phyloP scores from a whole-genome alignment of 768 basidiomycete genomes.

The Filobasidium floriforme region DNA sequence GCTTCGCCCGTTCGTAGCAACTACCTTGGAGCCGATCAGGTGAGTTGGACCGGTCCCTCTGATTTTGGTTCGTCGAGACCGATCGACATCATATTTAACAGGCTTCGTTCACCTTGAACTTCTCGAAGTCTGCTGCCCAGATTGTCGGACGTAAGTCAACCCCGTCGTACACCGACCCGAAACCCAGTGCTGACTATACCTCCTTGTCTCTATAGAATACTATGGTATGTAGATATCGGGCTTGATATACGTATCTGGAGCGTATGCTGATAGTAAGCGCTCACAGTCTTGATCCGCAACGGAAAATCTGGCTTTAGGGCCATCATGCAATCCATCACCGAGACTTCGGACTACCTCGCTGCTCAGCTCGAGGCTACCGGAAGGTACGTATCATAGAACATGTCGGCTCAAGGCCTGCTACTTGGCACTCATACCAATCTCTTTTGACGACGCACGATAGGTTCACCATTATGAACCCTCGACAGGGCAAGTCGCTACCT shows the following conservation, averaged over 20 bases:
- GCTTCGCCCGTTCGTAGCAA: slow-evolving; percentile 6
- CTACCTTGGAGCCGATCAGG: slow-evolving; percentile 31
- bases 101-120: slow-evolving; percentile 31
- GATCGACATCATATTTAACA: not conserved
- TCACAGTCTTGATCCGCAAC: slow-evolving; percentile 22
- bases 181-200: not conserved
- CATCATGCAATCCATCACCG: slow-evolving; percentile 27
- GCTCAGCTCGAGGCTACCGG: slow-evolving; percentile 21
- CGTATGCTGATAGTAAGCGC: not conserved
- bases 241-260: not conserved
- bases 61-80: too few species aligned
- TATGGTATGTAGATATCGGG: not conserved
- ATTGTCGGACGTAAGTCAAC: slow-evolving; percentile 17
- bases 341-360: slow-evolving; percentile 26
- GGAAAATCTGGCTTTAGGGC: slow-evolving; percentile 27
- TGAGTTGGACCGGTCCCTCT: too few species aligned
- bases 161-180: not conserved
- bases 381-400: not conserved
- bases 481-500: slow-evolving; percentile 26
- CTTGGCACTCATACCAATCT: not conserved
- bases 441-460: not conserved
- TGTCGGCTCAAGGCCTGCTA: not conserved
- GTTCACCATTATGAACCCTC: slow-evolving; percentile 21
- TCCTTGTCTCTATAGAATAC: not conserved
- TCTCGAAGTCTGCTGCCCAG: slow-evolving; percentile 26